Evolutionary conservation across 2,329 filamentous ascomycete species (phyloP), one percentile per base, ranked within the genome.

Genomic region (Claviceps cyperi): DNA sequence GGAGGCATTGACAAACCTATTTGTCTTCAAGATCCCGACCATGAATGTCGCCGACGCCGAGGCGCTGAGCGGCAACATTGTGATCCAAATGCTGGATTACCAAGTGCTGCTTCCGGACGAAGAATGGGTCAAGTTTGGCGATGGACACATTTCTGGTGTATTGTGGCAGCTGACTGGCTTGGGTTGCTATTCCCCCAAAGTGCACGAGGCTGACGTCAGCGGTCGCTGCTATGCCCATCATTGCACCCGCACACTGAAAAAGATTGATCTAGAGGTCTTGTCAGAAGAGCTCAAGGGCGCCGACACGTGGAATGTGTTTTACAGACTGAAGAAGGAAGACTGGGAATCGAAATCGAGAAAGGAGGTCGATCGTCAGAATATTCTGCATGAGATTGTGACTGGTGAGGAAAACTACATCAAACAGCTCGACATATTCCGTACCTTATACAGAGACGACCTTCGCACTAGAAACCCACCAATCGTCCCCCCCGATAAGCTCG

Each of bases 1-100:
- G 52, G 90, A 97, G 57, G 90, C 87, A 2, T 74, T 98, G 41
- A 82, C 95, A 41, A 85, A 83, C 32, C 72, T 98, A 6, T 97
- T 98, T 64, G 94, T 87, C 1, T 79, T 86, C 67, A 97, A 96
- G 66, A 89, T 98, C 0, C 90, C 92, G 0, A 98, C 89, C 0
- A 96, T 98, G 88, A 97, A 98, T 59, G 91, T 92, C 41, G 90
- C 91, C 5, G 94, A 98, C 71, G 92, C 92, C 0, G 92, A 98
- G 64, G 84, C 83, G 1, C 73, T 98, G 48, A 87, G 86, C 54
- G 77, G 79, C 52, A 80, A 80, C 40, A 86, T 95, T 0, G 81
- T 94, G 2, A 73, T 80, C 50, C 78, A 83, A 45, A 92, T 98
- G 86, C 78, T 91, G 56, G 75, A 78, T 22, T 80, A 83, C 8